Base-by-base conservation (phyloP, 805 yeast species). In the Saccharomycodes ludwigii region DNA sequence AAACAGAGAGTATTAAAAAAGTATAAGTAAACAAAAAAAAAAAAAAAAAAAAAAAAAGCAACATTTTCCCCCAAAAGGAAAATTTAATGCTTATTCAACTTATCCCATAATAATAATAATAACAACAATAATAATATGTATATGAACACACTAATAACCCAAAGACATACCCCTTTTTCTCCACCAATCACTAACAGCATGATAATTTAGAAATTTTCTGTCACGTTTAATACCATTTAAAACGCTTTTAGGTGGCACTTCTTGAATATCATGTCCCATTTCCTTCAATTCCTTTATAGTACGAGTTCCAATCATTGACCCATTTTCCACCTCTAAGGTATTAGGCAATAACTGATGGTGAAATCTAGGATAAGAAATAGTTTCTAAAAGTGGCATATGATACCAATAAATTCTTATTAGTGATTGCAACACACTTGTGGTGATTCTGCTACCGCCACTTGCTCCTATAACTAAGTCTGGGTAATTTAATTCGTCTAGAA, bases 341-440 rank as follows among this genome's bases (percentile, higher is more conserved):
- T 83, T 76, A 0, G 96, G 96, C 17, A 88, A 50, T 15, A 88
- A 65, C 53, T 88, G 98, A 51, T 88, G 95, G 50, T 88, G 97
- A 8, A 83, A 29, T 32, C 98, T 59, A 1, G 96, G 96, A 44
- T 59, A 76, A 1, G 94, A 71, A 15, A 86, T 66, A 0, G 84
- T 65, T 33, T 81, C 76, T 15, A 83, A 57, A 4, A 85, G 48
- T 1, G 75, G 64, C 58, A 72, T 49, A 2, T 66, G 54, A 46
- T 73, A 70, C 48, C 71, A 72, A 39, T 76, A 73, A 3, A 62
- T 58, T 32, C 95, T 59, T 2, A 81, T 65, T 12, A 88, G 66
- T 0, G 88, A 85, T 50, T 85, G 91, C 34, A 88, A 67, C 4
- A 88, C 73, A 1, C 93, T 71, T 0, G 95, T 82, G 10, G 80